phyloP scores from a whole-genome alignment of 805 yeast species.

The Monosporozyma servazzii region DNA sequence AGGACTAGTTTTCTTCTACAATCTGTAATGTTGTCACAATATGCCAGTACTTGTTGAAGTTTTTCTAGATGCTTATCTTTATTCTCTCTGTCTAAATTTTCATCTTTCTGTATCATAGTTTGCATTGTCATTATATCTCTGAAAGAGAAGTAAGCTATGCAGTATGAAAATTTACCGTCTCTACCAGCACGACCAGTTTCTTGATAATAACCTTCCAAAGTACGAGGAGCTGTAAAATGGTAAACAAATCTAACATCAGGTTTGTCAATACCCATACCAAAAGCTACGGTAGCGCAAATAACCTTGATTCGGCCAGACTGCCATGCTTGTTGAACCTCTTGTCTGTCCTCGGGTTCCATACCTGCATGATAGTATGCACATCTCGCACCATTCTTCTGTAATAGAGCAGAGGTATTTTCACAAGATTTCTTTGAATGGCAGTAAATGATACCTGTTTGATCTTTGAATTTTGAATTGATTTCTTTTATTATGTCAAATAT shows the following conservation, averaged over 20 bases:
- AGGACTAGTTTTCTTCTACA: conserved; percentile 86
- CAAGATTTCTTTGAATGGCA: conserved; percentile 88
- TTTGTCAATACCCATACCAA: conserved; percentile 99
- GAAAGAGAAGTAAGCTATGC: conserved; percentile 74
- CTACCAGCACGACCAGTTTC: conserved; percentile 99
- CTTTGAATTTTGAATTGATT: conserved; percentile 41
- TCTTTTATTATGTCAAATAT: conserved; percentile 53
- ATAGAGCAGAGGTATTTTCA: conserved; percentile 65
- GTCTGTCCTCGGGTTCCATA: conserved; percentile 68
- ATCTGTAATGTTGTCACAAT: conserved; percentile 86
- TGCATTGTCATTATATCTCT: conserved; percentile 73
- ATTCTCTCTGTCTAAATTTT: conserved; percentile 51
- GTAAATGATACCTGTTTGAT: conserved; percentile 80
- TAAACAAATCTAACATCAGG: conserved; percentile 90
- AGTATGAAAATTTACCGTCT: conserved; percentile 77
- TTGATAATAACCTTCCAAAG: conserved; percentile 93
- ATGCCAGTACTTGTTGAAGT: conserved; percentile 76
- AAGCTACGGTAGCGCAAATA: conserved; percentile 96
- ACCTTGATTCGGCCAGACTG: conserved; percentile 62
- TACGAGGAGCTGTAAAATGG: conserved; percentile 82
- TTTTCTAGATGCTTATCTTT: conserved; percentile 73
- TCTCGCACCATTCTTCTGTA: conserved; percentile 50
- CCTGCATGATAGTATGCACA: conserved; percentile 91
- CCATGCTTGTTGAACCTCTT: conserved; percentile 69
- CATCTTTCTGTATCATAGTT: conserved; percentile 68